Base-by-base conservation (phyloP, 441 rosid genomes). In the Gossypium davidsonii region DNA sequence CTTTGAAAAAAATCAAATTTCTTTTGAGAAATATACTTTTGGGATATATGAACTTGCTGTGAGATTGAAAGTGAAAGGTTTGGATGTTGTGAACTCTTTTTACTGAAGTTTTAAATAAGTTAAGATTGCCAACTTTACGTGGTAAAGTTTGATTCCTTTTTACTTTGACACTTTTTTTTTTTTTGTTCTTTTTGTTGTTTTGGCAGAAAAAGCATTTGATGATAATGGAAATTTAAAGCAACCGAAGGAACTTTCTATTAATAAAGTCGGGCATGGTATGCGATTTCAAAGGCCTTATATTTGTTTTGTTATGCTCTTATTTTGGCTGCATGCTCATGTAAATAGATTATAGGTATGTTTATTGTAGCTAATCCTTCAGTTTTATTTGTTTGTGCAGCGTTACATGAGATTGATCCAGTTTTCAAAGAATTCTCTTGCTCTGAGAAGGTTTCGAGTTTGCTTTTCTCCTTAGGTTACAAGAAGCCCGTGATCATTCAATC, bases 201-300 rank as follows among this genome's bases (percentile, higher is more conserved):
- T 7, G 25, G 42, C 67, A 71, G 74, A 71, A 44, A 71, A 71
- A 44, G 67, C 74, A 71, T 88, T 95, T 76, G 92, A 82, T 6
- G 89, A 87, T 69, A 85, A 91, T 83, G 95, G 96, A 61, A 82
- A 83, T 75, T 71, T 94, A 49, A 87, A 78, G 85, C 97, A 90
- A 85, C 79, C 92, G 0, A 93, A 95, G 84, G 84, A 91, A 72
- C 86, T 90, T 46, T 95, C 97, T 17, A 92, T 95, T 14, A 93
- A 95, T 83, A 95, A 95, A 91, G 97, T 89, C 74, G 99, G 97
- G 8, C 96, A 95, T 53, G 92, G 98, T 91, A 90, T 61, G 76
- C 9, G 1, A 76, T 73, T 62, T 57, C 71, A 52, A 3, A 59
- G 28, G 21, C 39, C 0, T 52, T 26, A 14, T 10, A 7, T n/a